Base-by-base conservation (phyloP, 2,329 filamentous ascomycete genomes). In the Fusarium graminum region DNA sequence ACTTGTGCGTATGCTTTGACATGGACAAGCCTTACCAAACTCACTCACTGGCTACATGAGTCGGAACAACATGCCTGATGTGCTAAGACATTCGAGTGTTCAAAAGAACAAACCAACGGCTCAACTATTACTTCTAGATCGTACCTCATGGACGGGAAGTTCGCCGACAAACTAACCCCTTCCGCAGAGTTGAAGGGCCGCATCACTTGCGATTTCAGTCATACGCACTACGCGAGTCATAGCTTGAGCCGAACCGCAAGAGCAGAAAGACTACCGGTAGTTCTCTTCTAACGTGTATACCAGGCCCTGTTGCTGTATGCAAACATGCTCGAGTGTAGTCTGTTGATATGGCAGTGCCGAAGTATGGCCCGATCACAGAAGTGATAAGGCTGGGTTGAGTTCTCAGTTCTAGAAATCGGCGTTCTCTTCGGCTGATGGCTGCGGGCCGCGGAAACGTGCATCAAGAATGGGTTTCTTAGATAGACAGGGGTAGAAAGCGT, bases 361-460 rank as follows among this genome's bases (percentile, higher is more conserved):
- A n/a, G 13, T 8, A 22, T 29, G 43, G 40, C 19, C 30, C 22
- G 22, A 22, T 42, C 28, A 59, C 29, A 36, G 26, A 32, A 62
- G 42, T 26, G 19, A 16, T 63, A 63, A 63, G 59, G 59, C 59
- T 51, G 58, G 58, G 22, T 44, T 19, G 30, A 41, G 26, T 13
- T 32, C 26, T 11, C 14, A 39, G 36, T 26, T n/a, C 28, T 9
- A 38, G 16, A 30, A 17, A 53, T 29, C 25, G 29, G 53, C 29
- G 19, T 40, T 43, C 19, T 45, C 22, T 51, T 47, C 38, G 44
- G 39, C 39, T 47, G 38, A 26, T 45, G 43, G 39, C 40, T 40
- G 34, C 34, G 49, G 64, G 38, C 40, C 36, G 34, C 39, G 49
- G 64, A 32, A 63, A 44, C 26, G 19, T 52, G 52, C 43, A 67